These are phyloP conservation scores for Zygotorulaspora mrakii DNA, from an alignment of 1,139 yeast genomes.

Conservation along the genomic window DNA sequence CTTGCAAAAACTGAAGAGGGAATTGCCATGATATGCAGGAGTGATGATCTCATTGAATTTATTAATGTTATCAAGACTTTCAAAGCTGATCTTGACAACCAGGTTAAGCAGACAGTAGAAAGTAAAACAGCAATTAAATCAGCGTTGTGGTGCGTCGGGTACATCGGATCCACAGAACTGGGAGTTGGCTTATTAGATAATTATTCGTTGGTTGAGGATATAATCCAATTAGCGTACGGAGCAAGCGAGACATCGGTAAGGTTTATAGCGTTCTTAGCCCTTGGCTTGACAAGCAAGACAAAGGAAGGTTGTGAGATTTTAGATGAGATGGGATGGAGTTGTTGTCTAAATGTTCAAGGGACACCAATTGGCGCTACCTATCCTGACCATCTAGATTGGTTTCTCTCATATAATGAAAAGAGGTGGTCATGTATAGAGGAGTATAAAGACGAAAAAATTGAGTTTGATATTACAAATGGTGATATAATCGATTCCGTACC, in stretches of 20 bases:
- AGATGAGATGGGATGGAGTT: slow-evolving; percentile 76
- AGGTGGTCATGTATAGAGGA: slow-evolving; percentile 21
- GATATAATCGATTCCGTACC: slow-evolving; percentile 17
- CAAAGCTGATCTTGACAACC: slow-evolving; percentile 24
- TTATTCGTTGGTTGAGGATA: slow-evolving; percentile 52
- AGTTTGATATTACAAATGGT: slow-evolving; percentile 19
- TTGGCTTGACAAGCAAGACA: slow-evolving; percentile 73
- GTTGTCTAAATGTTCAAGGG: slow-evolving; percentile 52
- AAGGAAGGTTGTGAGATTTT: slow-evolving; percentile 80
- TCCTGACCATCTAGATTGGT: slow-evolving; percentile 41
- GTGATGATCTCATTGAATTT: slow-evolving; percentile 48
- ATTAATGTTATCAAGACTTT: slow-evolving; percentile 42
- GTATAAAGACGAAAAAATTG: slow-evolving; percentile 22
- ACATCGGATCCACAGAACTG: slow-evolving; percentile 62
- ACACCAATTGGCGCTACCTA: slow-evolving; percentile 55
- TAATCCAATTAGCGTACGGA: slow-evolving; percentile 49
- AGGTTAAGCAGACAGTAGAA: slow-evolving; percentile 30
- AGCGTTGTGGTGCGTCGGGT: slow-evolving; percentile 83
- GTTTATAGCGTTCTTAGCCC: slow-evolving; percentile 72
- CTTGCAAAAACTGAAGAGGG: slow-evolving; percentile 82
- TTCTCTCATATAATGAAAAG: slow-evolving; percentile 29
- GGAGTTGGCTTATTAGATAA: slow-evolving; percentile 70
- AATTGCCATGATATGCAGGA: slow-evolving; percentile 45
- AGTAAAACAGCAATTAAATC: slow-evolving; percentile 56
- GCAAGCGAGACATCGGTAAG: slow-evolving; percentile 62